Conservation (phyloP, 2,329 filamentous ascomycete species). For the Claviceps pazoutovae region DNA sequence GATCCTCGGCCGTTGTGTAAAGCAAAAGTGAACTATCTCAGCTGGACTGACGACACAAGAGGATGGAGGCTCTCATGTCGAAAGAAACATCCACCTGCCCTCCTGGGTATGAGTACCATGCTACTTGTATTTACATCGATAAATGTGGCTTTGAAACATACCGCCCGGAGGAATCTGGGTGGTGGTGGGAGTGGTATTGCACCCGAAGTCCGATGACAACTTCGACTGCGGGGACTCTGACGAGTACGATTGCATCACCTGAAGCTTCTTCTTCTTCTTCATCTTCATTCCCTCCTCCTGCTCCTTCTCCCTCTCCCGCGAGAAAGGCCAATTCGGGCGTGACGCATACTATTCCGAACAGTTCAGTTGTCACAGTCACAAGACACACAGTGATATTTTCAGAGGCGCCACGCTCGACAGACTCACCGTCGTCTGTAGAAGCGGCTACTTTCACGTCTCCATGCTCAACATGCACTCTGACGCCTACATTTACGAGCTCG, state of each 20-base stretch:
- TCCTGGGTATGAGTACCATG: constrained; percentile 20
- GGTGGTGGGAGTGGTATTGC: constrained; percentile 33
- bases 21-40: not conserved
- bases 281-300: not conserved
- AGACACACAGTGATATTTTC: constrained; percentile 20
- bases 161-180: constrained; percentile 23
- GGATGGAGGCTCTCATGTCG: not conserved
- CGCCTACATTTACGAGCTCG: not conserved
- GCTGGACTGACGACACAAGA: not conserved
- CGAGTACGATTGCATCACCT: not conserved
- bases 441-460: not conserved
- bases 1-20: too few species aligned
- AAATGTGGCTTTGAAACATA: constrained; percentile 13
- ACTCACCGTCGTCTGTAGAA: not conserved
- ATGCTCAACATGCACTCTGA: not conserved
- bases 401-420: constrained; percentile 11
- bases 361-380: constrained; percentile 20
- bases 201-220: constrained; percentile 1
- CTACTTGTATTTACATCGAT: constrained; percentile 24
- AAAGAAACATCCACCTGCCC: constrained; percentile 12
- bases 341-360: constrained; percentile 23
- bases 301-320: not conserved
- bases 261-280: too few species aligned
- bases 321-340: constrained; percentile 22
- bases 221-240: not conserved